Percentiles rank a stretch among this genome's conserved stretches.
phyloP scores from a whole-genome alignment of 148 eudicot genomes.

The Talinum fruticosum region DNA sequence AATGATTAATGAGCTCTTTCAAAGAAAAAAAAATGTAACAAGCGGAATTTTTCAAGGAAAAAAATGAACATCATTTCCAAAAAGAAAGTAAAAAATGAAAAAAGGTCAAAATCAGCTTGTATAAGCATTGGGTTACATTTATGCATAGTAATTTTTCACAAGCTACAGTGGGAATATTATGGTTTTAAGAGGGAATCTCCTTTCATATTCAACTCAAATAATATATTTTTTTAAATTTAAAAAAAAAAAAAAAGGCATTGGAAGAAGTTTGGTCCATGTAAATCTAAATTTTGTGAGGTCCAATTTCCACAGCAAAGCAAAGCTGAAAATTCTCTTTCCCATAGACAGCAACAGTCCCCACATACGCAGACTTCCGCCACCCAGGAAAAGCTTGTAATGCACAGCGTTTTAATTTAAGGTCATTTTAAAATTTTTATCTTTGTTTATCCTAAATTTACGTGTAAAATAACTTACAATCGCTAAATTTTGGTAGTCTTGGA shows the following conservation, averaged over 20 bases:
- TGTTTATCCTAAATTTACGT: no score
- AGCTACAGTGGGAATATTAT: neutral
- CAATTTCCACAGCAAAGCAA: slow-evolving; percentile 26
- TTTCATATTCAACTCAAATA: neutral
- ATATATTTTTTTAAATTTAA: neutral
- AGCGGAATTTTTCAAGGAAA: neutral
- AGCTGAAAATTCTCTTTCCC: slow-evolving; percentile 12
- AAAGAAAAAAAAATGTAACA: no score
- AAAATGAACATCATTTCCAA: neutral
- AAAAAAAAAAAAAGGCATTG: neutral
- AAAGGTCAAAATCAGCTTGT: no score
- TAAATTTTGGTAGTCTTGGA: no score
- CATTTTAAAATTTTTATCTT: no score
- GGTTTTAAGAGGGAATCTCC: neutral
- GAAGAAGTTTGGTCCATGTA: neutral
- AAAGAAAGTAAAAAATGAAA: no score
- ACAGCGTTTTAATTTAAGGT: no score
- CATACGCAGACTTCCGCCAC: neutral
- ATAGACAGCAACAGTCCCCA: slow-evolving; percentile 14
- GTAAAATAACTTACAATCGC: no score
- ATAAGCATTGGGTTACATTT: no score
- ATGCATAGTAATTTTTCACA: neutral
- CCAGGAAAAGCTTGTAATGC: neutral
- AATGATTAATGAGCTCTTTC: no score
- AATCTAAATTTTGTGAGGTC: slow-evolving; percentile 13